phyloP scores from a whole-genome alignment of 2,329 filamentous ascomycete species.

The Hymenoscyphus repandus region DNA sequence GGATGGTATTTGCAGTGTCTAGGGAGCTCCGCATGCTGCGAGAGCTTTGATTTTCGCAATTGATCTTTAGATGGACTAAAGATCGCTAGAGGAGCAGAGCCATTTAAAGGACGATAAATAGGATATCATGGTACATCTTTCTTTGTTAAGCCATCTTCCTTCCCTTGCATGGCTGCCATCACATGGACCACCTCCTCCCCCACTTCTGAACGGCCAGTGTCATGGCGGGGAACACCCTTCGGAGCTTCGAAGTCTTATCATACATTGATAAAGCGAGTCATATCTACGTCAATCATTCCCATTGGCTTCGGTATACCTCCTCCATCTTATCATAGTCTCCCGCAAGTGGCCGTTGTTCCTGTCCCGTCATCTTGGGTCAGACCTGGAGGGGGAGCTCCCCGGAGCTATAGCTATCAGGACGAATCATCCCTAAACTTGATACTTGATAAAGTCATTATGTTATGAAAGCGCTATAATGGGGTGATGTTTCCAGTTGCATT shows the following conservation, averaged over 20 bases:
- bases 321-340: conserved; percentile 11
- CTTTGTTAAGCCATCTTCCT: too few species aligned
- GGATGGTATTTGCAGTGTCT: too few species aligned
- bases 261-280: conserved; percentile 6
- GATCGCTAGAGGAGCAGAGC: too few species aligned
- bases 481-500: conserved; percentile 8
- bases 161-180: not conserved
- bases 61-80: too few species aligned
- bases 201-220: not conserved
- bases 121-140: too few species aligned
- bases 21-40: too few species aligned
- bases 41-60: too few species aligned
- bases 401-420: not conserved
- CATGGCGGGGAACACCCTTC: not conserved
- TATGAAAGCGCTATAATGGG: conserved; percentile 4
- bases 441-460: not conserved
- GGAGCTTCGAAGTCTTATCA: conserved; percentile 14
- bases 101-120: too few species aligned
- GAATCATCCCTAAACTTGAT: conserved; percentile 3
- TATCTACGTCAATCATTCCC: not conserved
- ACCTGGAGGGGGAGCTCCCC: conserved; percentile 8
- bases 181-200: not conserved
- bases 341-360: not conserved
- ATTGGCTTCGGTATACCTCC: conserved; percentile 11
- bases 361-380: not conserved